Evolutionary conservation across 176 grass and related monocot species (phyloP), one percentile per base, ranked within the genome.

Genomic region (Avena eriantha): DNA sequence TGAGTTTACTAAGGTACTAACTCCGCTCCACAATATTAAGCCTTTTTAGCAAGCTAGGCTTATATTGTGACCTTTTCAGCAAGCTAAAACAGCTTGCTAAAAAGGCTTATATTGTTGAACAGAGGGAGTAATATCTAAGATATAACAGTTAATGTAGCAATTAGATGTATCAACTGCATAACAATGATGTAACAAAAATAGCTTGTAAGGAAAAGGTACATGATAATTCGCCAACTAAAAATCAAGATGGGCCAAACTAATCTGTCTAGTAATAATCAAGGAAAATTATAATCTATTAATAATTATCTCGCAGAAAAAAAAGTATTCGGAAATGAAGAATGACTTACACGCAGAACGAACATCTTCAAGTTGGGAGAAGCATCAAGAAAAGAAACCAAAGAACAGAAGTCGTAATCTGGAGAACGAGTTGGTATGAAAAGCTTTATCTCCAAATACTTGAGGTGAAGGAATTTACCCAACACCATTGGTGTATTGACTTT

Each of bases 341-440:
- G 19, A 68, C 57, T 68, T 77, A 78, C 83, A 55, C 60, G 46
- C 73, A 85, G 54, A 33, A 77, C 76, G 10, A 85, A 85, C 23
- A 48, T 68, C 16, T 43, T 63, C 73, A 85, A 61, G 31, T 10
- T 35, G 33, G 83, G 83, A 55, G 60, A 67, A 85, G 73, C 73
- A 41, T 68, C 48, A 53, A 85, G 58, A 85, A 85, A 85, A 68
- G 73, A 41, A 66, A 78, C 60, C 46, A 85, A 16, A 78, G 24
- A 41, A 12, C 9, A 55, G 31, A 51, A 68, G 19, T 54, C 4
- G 53, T 67, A 78, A 46, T 54, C 79, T 67, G 23, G 59, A 77
- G 21, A 85, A 35, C 13, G 4, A 17, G 7, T 34, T 34, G 47
- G 46, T 15, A 34, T 73, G 72, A 54, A 68, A 78, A 85, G 16